Evolutionary conservation across 225 moss, liverwort and hornwort genomes (phyloP).

Genomic region (Asterella californica): DNA sequence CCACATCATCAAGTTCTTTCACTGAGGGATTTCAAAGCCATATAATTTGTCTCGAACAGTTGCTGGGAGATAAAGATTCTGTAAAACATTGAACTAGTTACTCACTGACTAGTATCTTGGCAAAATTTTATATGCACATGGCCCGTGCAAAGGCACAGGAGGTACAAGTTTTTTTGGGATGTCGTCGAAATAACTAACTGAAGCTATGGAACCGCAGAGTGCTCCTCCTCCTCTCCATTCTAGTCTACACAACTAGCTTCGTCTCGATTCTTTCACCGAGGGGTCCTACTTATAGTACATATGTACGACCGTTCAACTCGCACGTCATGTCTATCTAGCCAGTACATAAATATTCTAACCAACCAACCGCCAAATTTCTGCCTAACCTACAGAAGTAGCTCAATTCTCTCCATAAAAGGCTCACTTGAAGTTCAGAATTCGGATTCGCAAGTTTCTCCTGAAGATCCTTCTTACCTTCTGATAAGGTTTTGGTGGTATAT

Average conservation of each 20-base stretch:
- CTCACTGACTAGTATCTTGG: too few relatives aligned
- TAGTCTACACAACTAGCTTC: constrained; percentile 8
- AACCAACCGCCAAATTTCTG: not conserved
- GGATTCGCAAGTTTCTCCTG: not conserved
- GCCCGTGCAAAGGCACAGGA: not conserved
- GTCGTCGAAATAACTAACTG: not conserved
- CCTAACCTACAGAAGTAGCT: not conserved
- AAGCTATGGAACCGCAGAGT: not conserved
- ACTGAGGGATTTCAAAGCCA: too few relatives aligned
- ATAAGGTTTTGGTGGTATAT: not conserved
- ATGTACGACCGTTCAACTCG: not conserved
- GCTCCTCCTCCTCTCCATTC: not conserved
- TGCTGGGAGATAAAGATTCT: too few relatives aligned
- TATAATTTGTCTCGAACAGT: too few relatives aligned
- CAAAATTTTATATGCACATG: too few relatives aligned
- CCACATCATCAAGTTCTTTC: too few relatives aligned
- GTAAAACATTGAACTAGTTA: too few relatives aligned
- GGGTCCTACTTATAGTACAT: constrained; percentile 5
- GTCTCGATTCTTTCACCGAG: not conserved
- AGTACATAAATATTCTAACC: not conserved
- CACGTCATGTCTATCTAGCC: not conserved
- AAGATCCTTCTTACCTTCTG: not conserved
- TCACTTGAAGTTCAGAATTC: constrained; percentile 4
- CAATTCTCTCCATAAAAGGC: not conserved
- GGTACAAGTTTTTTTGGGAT: not conserved